These are phyloP conservation scores for Podosphaera leucotricha DNA, from an alignment of 2,329 filamentous ascomycete species.

Conservation along the genomic window DNA sequence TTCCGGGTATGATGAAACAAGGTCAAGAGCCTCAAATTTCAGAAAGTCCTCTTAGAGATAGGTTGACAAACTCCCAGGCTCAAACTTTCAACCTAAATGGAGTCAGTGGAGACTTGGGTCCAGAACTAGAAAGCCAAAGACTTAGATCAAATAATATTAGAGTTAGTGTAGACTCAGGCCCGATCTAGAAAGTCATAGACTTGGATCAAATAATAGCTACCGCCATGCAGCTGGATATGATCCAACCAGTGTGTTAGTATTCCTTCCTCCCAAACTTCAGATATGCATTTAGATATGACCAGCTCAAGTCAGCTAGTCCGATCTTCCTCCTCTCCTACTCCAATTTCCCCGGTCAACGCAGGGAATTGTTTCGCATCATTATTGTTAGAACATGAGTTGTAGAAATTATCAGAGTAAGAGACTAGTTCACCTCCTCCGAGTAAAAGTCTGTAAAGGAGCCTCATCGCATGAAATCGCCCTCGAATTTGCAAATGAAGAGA, in stretches of 20 bases:
- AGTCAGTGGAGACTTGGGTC: not conserved
- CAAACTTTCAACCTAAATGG: not conserved
- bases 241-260: too few species aligned
- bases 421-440: not conserved
- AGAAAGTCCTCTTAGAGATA: too few species aligned
- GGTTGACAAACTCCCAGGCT: too few species aligned
- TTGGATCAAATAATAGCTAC: not conserved
- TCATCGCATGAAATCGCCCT: not conserved
- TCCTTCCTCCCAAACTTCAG: too few species aligned
- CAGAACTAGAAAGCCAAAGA: not conserved
- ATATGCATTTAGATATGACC: too few species aligned
- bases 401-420: not conserved
- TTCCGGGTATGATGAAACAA: too few species aligned
- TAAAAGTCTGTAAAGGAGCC: not conserved
- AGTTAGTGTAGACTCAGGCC: too few species aligned
- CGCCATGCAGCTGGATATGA: too few species aligned
- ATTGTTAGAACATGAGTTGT: not conserved
- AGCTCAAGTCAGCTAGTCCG: too few species aligned
- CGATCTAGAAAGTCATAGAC: not conserved
- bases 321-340: not conserved
- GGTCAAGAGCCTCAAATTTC: too few species aligned
- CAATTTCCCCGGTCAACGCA: not conserved
- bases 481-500: not conserved
- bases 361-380: not conserved
- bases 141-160: not conserved